These are phyloP conservation scores for Brassica hybrid DNA, from an alignment of 441 rosid genomes.

Conservation along the genomic window DNA sequence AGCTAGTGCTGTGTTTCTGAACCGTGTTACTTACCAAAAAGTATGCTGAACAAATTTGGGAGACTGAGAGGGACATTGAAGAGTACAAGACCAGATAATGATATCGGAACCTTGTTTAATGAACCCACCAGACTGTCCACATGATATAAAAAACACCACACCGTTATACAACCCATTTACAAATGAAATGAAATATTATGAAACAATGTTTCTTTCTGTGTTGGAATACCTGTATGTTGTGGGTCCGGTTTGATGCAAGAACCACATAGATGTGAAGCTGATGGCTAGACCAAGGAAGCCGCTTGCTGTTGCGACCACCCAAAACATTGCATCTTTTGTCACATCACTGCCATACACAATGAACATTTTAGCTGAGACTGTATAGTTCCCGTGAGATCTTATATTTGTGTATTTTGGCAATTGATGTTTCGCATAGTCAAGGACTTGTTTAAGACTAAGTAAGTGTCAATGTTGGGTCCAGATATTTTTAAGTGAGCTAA, in stretches of 20 bases:
- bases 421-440: no score
- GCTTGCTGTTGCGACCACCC: constrained; percentile 85
- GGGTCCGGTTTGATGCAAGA: constrained; percentile 90
- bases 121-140: constrained; percentile 89
- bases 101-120: constrained; percentile 90
- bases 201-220: background rate
- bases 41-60: constrained; percentile 80
- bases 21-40: constrained; percentile 64
- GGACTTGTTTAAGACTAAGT: no score
- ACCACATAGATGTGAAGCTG: constrained; percentile 99
- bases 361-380: background rate
- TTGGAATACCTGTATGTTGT: constrained; percentile 82
- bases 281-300: no score
- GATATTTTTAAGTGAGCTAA: no score
- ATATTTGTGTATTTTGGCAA: no score
- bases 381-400: no score
- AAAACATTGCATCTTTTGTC: constrained; percentile 71
- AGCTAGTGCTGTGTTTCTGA: constrained; percentile 9
- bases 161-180: constrained; percentile 8
- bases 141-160: background rate
- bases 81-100: constrained; percentile 73
- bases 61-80: no score
- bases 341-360: constrained; percentile 59
- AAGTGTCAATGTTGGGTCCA: no score
- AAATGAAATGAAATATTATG: background rate